Evolutionary conservation across 805 yeast species (phyloP).

Genomic region (Yarrowia deformans): DNA sequence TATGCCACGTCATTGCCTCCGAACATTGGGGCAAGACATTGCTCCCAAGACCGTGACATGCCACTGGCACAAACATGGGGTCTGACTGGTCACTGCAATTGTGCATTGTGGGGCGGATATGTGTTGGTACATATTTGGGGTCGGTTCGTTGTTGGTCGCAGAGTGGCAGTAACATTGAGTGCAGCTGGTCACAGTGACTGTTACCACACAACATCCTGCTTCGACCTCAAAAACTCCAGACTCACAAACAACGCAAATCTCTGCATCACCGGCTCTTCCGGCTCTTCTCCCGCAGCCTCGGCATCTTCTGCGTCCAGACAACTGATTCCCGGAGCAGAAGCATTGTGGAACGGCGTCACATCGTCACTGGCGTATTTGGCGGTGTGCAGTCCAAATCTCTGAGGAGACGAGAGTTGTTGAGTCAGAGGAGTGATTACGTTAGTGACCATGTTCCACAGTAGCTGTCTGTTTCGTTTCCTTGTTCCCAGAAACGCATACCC

Average conservation of each 20-base stretch:
- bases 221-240: background rate
- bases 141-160: too few relatives aligned
- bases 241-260: background rate
- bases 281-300: background rate
- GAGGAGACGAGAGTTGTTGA: background rate
- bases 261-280: background rate
- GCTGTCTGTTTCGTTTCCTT: background rate
- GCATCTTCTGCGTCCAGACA: constrained; percentile 1
- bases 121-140: too few relatives aligned
- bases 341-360: background rate
- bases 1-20: too few relatives aligned
- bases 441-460: background rate
- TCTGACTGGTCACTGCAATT: too few relatives aligned
- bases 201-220: too few relatives aligned
- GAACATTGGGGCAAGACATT: too few relatives aligned
- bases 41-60: too few relatives aligned
- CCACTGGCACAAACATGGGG: too few relatives aligned
- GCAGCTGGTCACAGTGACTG: too few relatives aligned
- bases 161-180: too few relatives aligned
- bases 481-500: background rate
- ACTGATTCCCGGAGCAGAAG: background rate
- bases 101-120: too few relatives aligned
- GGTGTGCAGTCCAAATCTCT: background rate
- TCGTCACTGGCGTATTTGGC: background rate
- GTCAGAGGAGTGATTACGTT: background rate